phyloP scores from a whole-genome alignment of 169 alveolate species.

The Eimeria necatrix region DNA sequence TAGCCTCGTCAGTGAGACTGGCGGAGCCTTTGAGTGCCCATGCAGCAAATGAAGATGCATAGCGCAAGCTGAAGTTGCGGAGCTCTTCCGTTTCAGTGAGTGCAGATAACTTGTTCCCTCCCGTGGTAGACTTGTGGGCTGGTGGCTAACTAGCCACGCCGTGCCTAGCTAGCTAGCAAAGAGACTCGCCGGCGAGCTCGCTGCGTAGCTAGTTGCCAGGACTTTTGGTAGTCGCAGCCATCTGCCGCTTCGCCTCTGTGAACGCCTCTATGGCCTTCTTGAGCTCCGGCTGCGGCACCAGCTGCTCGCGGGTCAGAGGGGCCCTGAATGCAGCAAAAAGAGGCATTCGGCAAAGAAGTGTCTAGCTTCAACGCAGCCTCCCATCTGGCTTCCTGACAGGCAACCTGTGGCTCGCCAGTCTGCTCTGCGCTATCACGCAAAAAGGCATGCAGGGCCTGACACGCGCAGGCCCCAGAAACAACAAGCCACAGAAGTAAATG shows the following conservation, averaged over 20 bases:
- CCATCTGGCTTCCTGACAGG: background rate
- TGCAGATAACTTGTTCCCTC: background rate
- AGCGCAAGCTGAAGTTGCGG: no score
- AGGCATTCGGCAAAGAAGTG: background rate
- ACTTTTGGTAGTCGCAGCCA: background rate
- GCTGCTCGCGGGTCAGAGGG: constrained; percentile 92
- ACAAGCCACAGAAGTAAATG: no score
- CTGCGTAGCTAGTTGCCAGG: background rate
- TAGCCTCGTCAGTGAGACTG: background rate
- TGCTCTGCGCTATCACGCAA: no score
- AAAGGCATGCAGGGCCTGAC: no score
- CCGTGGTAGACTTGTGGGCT: background rate
- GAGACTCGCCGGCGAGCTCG: background rate
- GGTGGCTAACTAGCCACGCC: background rate
- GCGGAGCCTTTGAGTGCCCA: background rate
- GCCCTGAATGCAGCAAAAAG: constrained; percentile 46
- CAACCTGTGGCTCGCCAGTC: no score
- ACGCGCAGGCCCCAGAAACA: no score
- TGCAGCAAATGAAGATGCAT: background rate
- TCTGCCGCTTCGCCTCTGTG: constrained; percentile 33
- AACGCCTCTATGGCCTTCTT: constrained; percentile 87
- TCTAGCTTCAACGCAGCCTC: background rate
- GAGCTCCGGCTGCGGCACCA: constrained; percentile 93
- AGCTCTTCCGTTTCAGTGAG: no score
- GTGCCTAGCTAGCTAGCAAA: background rate